Evolutionary conservation across 2,329 filamentous ascomycete species (phyloP).

Genomic region (Pochonia chlamydosporia): DNA sequence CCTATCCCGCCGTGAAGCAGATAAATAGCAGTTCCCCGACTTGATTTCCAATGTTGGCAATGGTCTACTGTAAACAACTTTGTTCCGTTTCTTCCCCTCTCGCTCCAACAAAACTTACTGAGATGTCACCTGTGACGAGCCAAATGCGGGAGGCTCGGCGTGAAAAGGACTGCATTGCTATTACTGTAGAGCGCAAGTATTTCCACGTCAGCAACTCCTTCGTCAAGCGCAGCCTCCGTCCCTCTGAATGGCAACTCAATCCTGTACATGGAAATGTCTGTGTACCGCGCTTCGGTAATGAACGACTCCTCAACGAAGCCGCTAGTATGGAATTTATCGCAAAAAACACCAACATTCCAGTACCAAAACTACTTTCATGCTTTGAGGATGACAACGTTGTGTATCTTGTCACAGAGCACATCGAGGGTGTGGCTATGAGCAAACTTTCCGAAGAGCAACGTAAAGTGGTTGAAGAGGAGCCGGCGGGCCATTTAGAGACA

Average conservation of each 20-base stretch:
- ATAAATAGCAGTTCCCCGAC: too few species aligned
- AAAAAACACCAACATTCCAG: conserved; percentile 11
- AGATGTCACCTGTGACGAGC: conserved; percentile 5
- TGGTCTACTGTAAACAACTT: too few species aligned
- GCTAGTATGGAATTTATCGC: conserved; percentile 9
- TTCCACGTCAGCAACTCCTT: conserved; percentile 3
- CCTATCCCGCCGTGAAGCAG: too few species aligned
- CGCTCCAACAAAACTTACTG: conserved; percentile 8
- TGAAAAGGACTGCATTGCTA: conserved; percentile 4
- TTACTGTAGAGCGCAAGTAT: conserved; percentile 9
- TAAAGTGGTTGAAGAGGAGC: conserved; percentile 4
- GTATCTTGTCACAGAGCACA: conserved; percentile 11
- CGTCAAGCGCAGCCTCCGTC: conserved; percentile 10
- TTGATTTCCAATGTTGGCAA: too few species aligned
- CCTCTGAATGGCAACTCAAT: conserved; percentile 8
- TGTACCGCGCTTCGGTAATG: conserved; percentile 10
- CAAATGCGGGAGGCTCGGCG: conserved; percentile 6
- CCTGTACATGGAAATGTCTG: conserved; percentile 2
- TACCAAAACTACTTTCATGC: conserved; percentile 11
- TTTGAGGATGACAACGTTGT: conserved; percentile 13
- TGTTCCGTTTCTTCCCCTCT: neutral
- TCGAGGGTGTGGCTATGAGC: conserved; percentile 12
- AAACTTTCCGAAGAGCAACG: conserved; percentile 4
- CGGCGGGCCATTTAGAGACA: conserved; percentile 5
- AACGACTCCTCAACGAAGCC: conserved; percentile 13